A percentile compares a stretch with the other conserved stretches of the same genome.
Conservation (phyloP, 495 filamentous ascomycete genomes). For the Beverwykella pulmonaria region DNA sequence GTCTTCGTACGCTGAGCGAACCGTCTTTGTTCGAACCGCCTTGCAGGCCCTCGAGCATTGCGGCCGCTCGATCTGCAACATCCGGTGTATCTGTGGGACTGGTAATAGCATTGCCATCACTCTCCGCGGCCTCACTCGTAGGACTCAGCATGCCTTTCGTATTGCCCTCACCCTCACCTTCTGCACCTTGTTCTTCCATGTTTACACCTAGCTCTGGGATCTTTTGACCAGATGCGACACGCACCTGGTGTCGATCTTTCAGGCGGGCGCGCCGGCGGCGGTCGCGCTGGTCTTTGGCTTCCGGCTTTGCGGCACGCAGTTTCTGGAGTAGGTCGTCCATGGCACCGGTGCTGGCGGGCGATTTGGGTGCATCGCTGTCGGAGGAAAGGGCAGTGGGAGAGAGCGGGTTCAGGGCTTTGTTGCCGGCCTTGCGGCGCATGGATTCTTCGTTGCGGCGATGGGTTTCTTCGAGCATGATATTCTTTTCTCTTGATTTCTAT, state of each 20-base stretch:
- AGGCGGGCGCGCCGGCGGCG: slow-evolving; percentile 81
- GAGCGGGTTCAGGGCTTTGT: slow-evolving; percentile 59
- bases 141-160: slow-evolving; percentile 30
- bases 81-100: slow-evolving; percentile 45
- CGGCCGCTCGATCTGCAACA: slow-evolving; percentile 79
- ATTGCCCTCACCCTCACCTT: slow-evolving; percentile 46
- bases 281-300: slow-evolving; percentile 83
- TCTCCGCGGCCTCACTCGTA: slow-evolving; percentile 22
- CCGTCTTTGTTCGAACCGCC: slow-evolving; percentile 56
- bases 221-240: slow-evolving; percentile 82
- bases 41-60: slow-evolving; percentile 77
- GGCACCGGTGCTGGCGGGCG: slow-evolving; percentile 80
- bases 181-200: slow-evolving; percentile 49
- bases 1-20: slow-evolving; percentile 39
- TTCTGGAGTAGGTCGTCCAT: slow-evolving; percentile 98
- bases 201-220: slow-evolving; percentile 63
- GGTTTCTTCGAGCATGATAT: slow-evolving; percentile 78
- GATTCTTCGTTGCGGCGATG: slow-evolving; percentile 82
- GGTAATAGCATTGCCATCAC: slow-evolving; percentile 30
- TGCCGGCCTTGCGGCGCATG: slow-evolving; percentile 81
- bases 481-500: slow-evolving; percentile 89
- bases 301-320: slow-evolving; percentile 87
- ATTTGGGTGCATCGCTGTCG: slow-evolving; percentile 56
- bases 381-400: slow-evolving; percentile 43
- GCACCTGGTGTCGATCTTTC: slow-evolving; percentile 90